Base-by-base conservation (phyloP, 306 rosid genomes). In the Trifolium repens region DNA sequence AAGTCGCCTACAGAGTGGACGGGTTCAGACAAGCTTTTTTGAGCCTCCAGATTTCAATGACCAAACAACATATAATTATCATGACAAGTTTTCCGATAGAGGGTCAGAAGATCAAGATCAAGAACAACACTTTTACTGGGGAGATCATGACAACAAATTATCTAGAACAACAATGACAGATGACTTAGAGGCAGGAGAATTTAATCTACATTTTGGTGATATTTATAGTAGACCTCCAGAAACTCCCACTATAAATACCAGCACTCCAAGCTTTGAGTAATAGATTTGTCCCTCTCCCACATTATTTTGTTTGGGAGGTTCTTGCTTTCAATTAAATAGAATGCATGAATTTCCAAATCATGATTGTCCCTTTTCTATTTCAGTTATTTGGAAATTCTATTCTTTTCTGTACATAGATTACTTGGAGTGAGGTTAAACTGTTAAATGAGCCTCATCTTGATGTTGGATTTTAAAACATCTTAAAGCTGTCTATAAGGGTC, bases 31-130 rank as follows among this genome's bases (percentile, higher is more conserved):
- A 44, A 94, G 99, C 85, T 90, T 94, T 77, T 81, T 88, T 14
- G 97, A 94, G 82, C 99, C 96, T 62, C 99, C 97, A 2, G 88
- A 84, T 78, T 92, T 90, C 84, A 79, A 78, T 72, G 55, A 64
- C 60, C 82, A 54, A 13, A 64, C 60, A 66, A 11, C 87, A 10
- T 71, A 49, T 32, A 73, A 81, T 70, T 55, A 62, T 66, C 2
- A 81, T 30, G 90, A 80, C 16, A 81, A 62, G 19, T 76, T 85
- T 61, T 91, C 96, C n/a, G 92, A 89, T 16, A 84, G 82, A 85
- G 85, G 84, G 75, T 80, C 80, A 3, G 91, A 89, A 82, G 96
- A 86, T 78, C 90, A 70, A 14, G 88, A 87, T 62, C 88, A 70
- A 14, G 88, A 87, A 60, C 87, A 76, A 49, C 68, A 61, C 53